Evolutionary conservation across 345 rosid genomes (phyloP).

Genomic region (Salix arbutifolia): DNA sequence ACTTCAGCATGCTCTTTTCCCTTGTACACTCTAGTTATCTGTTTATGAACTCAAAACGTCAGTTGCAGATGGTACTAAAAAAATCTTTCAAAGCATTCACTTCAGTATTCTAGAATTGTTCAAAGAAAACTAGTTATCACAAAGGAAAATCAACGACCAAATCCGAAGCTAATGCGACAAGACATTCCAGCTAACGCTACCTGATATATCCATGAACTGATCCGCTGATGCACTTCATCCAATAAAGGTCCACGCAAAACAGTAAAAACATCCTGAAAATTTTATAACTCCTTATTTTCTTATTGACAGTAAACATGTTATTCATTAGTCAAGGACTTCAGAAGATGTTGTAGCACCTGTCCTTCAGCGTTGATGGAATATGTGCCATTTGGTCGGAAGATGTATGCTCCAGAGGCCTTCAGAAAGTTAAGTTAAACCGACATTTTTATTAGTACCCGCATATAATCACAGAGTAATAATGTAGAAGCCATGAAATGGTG

Average conservation of each 20-base stretch:
- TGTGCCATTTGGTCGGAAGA: constrained; percentile 76
- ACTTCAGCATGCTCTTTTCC: constrained; percentile 83
- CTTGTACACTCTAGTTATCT: constrained; percentile 87
- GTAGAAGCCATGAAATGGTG: background rate
- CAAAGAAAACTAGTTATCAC: background rate
- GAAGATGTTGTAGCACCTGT: constrained; percentile 16
- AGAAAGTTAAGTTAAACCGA: constrained; percentile 12
- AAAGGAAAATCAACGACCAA: background rate
- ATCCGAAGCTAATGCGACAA: background rate
- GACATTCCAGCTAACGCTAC: constrained; percentile 22
- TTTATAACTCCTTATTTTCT: background rate
- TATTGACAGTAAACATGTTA: background rate
- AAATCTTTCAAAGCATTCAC: background rate
- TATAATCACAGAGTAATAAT: background rate
- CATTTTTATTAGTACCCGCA: background rate
- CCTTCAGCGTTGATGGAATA: constrained; percentile 24
- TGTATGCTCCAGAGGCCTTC: constrained; percentile 96
- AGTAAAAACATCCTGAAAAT: constrained; percentile 52
- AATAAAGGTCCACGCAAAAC: constrained; percentile 69
- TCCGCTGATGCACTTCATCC: constrained; percentile 77
- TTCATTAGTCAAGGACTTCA: background rate
- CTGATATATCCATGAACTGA: constrained; percentile 87
- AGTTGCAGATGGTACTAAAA: constrained; percentile 10
- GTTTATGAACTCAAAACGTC: constrained; percentile 13
- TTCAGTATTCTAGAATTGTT: background rate